Conservation (phyloP, 805 yeast genomes). For the Candida methanosorbosa region DNA sequence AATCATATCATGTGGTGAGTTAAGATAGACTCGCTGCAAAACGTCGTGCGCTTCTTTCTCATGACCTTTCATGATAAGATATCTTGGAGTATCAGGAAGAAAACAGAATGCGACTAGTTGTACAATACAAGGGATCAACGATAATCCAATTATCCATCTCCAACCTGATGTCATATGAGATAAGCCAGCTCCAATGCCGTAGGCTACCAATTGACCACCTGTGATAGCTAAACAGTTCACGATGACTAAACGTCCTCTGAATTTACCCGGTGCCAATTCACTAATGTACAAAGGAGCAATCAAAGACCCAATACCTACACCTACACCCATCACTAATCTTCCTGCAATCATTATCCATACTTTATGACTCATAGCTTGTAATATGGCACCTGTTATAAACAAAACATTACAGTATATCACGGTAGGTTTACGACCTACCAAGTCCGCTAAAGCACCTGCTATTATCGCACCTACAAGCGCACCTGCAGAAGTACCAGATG, state of each 20-base stretch:
- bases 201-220: conserved; percentile 49
- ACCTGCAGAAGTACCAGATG: conserved; percentile 48
- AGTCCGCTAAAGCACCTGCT: conserved; percentile 42
- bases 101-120: conserved; percentile 38
- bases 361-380: conserved; percentile 34
- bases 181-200: conserved; percentile 42
- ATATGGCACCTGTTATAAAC: conserved; percentile 38
- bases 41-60: conserved; percentile 31
- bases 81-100: conserved; percentile 50
- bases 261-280: conserved; percentile 44
- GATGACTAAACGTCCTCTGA: conserved; percentile 43
- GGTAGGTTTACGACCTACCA: conserved; percentile 37
- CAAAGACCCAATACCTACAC: conserved; percentile 48
- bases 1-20: conserved; percentile 28
- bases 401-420: conserved; percentile 37
- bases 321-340: conserved; percentile 43
- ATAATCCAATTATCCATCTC: conserved; percentile 42
- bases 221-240: conserved; percentile 46
- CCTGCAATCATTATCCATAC: conserved; percentile 46
- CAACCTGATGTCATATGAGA: conserved; percentile 36
- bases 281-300: conserved; percentile 46
- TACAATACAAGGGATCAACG: conserved; percentile 41
- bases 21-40: conserved; percentile 27
- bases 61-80: conserved; percentile 35
- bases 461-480: conserved; percentile 41